Evolutionary conservation across 768 basidiomycete genomes (phyloP), one percentile per base, ranked within the genome.

Genomic region (Mycena sanguinolenta): DNA sequence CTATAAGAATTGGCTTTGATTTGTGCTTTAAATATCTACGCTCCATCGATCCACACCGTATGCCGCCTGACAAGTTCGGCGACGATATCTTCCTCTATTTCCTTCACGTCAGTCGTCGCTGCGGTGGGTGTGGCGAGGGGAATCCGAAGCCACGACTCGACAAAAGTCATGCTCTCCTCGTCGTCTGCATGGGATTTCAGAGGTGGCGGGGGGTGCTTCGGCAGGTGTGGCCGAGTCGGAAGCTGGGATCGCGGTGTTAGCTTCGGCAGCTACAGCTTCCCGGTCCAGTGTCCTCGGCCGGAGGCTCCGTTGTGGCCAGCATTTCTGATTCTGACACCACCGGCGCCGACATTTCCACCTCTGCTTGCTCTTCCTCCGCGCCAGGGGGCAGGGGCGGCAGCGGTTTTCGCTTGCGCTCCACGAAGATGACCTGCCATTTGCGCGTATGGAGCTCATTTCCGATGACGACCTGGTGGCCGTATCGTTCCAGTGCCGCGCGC

Each of bases 381-480:
- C 80, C 49, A 73, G 75, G 71, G 2, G 71, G 70, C 34, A 69
- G 58, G 39, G 72, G 72, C 53, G 72, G 72, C 58, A 73, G 30
- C 30, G 72, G 72, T 58, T 73, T 73, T 58, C 54, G 73, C 60
- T 82, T 85, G 50, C 82, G 89, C 23, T 94, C 93, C 34, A 99
- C 92, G 76, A 99, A 93, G 7, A 97, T 94, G 64, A 99, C 97
- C 78, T 96, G 93, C 71, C 88, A 88, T 79, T 99, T 99, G 61
- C 98, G 89, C 42, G 89, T 88, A 76, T 96, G 89, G n/a, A 99
- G 90, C 70, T 96, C 93, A 80, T 99, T 99, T 23, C 95, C 98
- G 70, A 99, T 95, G 62, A 99, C 98, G 32, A 98, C 91, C 78
- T 99, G 97, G 79, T 99, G 98, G 1, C 97, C 96, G 79, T 99